Percentiles rank a stretch among this genome's conserved stretches.
Conservation (phyloP, 352 stramenopile species). For the Ochromonadaceae sp. region DNA sequence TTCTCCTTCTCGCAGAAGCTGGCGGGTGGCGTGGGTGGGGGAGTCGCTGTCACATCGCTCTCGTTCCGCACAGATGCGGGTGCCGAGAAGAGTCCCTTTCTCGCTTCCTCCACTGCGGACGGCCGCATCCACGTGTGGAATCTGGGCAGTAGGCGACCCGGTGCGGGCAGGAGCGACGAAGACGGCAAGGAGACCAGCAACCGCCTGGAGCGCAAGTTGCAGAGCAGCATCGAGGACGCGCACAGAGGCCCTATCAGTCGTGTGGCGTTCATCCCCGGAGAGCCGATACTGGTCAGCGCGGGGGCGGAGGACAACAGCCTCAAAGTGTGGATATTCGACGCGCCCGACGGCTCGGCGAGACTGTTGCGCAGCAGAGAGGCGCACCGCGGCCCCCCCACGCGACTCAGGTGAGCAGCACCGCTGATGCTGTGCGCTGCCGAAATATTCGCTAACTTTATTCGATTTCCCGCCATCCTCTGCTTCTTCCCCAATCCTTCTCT, state of each 20-base stretch:
- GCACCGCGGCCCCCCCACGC: not conserved
- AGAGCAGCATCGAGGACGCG: constrained; percentile 21
- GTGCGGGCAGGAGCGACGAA: not conserved
- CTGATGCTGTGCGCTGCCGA: too few species aligned
- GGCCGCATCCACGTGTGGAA: constrained; percentile 76
- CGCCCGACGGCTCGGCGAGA: constrained; percentile 51
- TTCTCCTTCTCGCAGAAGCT: constrained; percentile 47
- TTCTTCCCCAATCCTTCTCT: too few species aligned
- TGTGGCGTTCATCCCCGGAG: constrained; percentile 59
- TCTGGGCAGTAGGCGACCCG: constrained; percentile 26
- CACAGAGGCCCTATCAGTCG: constrained; percentile 55
- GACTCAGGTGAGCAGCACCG: too few species aligned
- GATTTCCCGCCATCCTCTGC: too few species aligned
- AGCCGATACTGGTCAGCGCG: constrained; percentile 62
- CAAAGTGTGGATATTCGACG: constrained; percentile 82
- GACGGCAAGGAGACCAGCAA: not conserved
- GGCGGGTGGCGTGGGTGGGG: constrained; percentile 13
- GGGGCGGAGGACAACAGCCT: constrained; percentile 72
- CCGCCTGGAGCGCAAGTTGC: not conserved
- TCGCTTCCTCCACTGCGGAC: constrained; percentile 40
- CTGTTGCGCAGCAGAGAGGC: constrained; percentile 68
- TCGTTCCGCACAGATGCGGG: constrained; percentile 61
- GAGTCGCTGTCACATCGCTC: constrained; percentile 56
- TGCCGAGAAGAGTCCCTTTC: constrained; percentile 25
- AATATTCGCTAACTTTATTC: too few species aligned